phyloP scores from a whole-genome alignment of 768 basidiomycete genomes.

The Lanmaoa pseudosensibilis region DNA sequence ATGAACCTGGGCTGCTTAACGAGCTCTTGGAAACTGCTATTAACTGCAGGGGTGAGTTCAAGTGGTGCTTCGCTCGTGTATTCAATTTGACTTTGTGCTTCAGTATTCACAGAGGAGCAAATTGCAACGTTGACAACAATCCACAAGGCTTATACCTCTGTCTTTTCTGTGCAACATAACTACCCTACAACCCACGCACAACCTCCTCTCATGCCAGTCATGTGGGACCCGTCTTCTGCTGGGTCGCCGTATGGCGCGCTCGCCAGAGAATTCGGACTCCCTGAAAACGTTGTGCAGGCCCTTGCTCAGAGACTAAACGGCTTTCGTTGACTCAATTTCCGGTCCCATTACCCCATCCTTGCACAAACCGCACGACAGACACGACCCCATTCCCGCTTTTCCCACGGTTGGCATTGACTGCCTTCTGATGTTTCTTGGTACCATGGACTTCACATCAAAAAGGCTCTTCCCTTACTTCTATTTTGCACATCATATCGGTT shows the following conservation, averaged over 20 bases:
- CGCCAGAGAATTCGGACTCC: constrained; percentile 76
- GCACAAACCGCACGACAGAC: constrained; percentile 18
- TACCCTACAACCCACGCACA: constrained; percentile 7
- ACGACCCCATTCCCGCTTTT: constrained; percentile 12
- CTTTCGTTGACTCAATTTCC: constrained; percentile 18
- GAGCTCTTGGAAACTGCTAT: constrained; percentile 47
- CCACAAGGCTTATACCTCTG: constrained; percentile 32
- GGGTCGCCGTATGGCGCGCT: constrained; percentile 46
- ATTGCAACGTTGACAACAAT: constrained; percentile 47
- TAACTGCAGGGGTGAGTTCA: constrained; percentile 53
- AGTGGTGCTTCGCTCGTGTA: constrained; percentile 38
- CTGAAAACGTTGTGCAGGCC: constrained; percentile 64
- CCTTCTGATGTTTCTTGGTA: constrained; percentile 27
- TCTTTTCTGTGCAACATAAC: constrained; percentile 15
- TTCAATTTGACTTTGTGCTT: background rate
- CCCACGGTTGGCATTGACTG: constrained; percentile 29
- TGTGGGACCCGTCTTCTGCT: constrained; percentile 18
- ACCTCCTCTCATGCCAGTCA: constrained; percentile 17
- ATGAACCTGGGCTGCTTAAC: constrained; percentile 45
- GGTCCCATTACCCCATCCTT: background rate
- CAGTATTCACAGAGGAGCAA: constrained; percentile 65
- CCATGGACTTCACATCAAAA: constrained; percentile 18
- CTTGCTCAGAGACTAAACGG: constrained; percentile 56
- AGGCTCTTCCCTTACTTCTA: constrained; percentile 9
- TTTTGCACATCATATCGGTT: constrained; percentile 18